Conservation (phyloP, 148 eudicot genomes). For the Chenopodium suecicum region DNA sequence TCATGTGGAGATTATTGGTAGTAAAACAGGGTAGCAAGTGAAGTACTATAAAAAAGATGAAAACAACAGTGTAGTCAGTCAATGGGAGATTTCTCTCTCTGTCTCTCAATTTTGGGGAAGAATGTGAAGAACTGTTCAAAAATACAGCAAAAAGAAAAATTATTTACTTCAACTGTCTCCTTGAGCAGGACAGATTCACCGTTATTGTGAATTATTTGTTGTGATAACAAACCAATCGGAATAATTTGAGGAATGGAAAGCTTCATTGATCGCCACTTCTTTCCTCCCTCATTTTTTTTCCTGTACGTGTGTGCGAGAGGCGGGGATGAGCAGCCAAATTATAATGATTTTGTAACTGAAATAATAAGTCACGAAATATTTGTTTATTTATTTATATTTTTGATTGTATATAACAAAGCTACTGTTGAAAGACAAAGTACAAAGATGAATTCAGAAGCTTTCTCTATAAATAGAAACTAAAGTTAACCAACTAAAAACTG, state of each 20-base stretch:
- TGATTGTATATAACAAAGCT: not conserved
- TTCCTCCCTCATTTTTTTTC: not conserved
- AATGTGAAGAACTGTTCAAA: not conserved
- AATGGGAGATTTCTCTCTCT: not conserved
- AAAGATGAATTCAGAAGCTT: not conserved
- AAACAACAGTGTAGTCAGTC: not conserved
- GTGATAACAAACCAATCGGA: not conserved
- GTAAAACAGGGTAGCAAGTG: not conserved
- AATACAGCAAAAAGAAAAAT: not conserved
- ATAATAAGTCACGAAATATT: not conserved
- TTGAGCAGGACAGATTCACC: not conserved
- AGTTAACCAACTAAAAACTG: not conserved
- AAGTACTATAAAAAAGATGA: not conserved
- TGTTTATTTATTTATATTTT: not conserved
- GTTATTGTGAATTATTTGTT: not conserved
- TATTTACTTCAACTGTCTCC: not conserved
- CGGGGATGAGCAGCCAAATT: not conserved
- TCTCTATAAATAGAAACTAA: not conserved
- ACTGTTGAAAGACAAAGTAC: not conserved
- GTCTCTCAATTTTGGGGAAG: not conserved
- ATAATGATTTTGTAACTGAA: not conserved
- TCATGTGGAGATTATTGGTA: constrained; percentile 54
- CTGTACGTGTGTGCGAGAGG: not conserved
- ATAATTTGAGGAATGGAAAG: not conserved
- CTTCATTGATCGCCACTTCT: not conserved